Base-by-base conservation (phyloP, 768 basidiomycete species). In the Boletus reticuloceps region DNA sequence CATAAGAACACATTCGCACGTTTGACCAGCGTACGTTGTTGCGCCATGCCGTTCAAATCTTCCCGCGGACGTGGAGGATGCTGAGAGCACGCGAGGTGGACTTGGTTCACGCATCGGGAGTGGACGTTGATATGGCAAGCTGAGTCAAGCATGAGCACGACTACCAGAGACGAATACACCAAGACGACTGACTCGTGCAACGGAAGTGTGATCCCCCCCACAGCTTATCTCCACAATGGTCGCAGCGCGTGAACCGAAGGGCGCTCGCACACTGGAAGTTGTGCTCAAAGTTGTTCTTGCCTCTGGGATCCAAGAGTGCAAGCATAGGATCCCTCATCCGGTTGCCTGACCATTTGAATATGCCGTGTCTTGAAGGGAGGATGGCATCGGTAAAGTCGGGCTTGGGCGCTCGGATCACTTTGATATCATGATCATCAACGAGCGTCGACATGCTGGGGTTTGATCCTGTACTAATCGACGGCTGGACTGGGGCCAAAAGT, bases 181-280 rank as follows among this genome's bases (percentile, higher is more conserved):
- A 44, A 19, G n/a, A 41, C 4, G 11, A 78, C 92, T 68, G 67
- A 94, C 96, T 79, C 60, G 86, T 82, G 68, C 97, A 99, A 32
- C 91, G 87, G 50, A 91, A 78, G 67, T 95, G 94, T n/a, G 94
- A 84, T 8, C 96, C 96, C 6, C 97, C 97, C 94, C 95, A 99
- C 86, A 98, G 86, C 77, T 98, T 99, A 68, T 98, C 97, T 34
- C 86, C 88, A 67, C 97, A 99, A 51, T 95, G 88, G 64, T 98
- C 97, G 67, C 97, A 99, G 40, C 91, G 82, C 29, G 91, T 87
- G 54, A 97, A 90, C 37, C 95, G 83, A 54, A 98, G 76, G 29
- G 94, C 83, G 63, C 86, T 96, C 59, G 91, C 76, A 59, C 90
- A 93, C 66, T 93, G 90, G 79, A 98, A 98, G 58, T 80, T 81